Base-by-base conservation (phyloP, 2,329 filamentous ascomycete species). In the Clarireedia hainanense region DNA sequence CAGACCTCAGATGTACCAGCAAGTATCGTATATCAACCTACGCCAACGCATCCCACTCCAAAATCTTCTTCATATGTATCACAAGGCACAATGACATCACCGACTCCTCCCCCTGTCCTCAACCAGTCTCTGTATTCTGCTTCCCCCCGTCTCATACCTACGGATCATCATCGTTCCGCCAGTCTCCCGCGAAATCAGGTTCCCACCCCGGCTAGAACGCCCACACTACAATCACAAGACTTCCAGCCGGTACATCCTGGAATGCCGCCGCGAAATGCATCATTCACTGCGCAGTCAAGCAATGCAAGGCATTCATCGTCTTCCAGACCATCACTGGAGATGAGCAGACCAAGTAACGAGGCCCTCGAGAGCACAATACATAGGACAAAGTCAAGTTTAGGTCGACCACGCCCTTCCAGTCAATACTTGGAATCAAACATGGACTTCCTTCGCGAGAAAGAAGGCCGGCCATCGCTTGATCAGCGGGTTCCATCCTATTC, bases 351-450 rank as follows among this genome's bases (percentile, higher is more conserved):
- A 1, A 78, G 77, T 39, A 65, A 80, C 56, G 87, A 91, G 49
- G 67, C 81, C 6, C 73, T 81, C 7, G 82, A 86, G 39, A 49
- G 43, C 23, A 72, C 78, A 0, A 69, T 84, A 7, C 78, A 83
- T 1, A 83, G 79, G 65, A 80, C 83, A 1, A 84, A 80, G 65
- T 85, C 86, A 24, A 80, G 83, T n/a, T 81, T 82, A 62, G 70
- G 78, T 63, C 83, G 85, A 59, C 78, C 83, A 53, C 80, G 92
- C 47, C 92, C 92, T 67, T 77, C 83, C 0, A 96, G 91, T 69
- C 88, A 89, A 36, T 89, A 91, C 68, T 79, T 95, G 3, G 88
- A 91, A 63, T 88, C 88, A 0, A 91, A 87, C 66, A 76, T 94
- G 52, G 91, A 95, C 57, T 90, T 89, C 65, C 75, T 95, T 17